phyloP scores from a whole-genome alignment of 176 grass and related monocot species.

The Carex littledalei region DNA sequence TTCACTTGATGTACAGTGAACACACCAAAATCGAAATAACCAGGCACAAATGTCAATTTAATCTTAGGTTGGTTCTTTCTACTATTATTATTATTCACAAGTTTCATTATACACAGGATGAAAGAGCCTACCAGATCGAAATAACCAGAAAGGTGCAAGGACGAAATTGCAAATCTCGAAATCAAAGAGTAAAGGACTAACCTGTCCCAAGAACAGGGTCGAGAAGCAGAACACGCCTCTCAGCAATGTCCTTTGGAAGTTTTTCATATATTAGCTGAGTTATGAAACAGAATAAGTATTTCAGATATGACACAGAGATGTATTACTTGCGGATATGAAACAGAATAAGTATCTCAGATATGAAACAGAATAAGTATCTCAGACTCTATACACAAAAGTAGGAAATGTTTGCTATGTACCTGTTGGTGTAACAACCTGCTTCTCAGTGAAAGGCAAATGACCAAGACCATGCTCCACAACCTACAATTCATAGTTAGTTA shows the following conservation, averaged over 20 bases:
- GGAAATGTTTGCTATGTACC: slow-evolving; percentile 47
- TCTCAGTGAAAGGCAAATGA: slow-evolving; percentile 94
- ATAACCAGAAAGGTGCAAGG: background rate
- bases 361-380: background rate
- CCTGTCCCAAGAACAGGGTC: slow-evolving; percentile 98
- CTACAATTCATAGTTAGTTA: slow-evolving; percentile 28
- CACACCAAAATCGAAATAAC: no score
- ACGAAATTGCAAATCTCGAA: background rate
- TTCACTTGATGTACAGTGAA: no score
- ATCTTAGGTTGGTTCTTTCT: background rate
- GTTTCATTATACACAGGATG: background rate
- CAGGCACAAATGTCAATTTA: background rate
- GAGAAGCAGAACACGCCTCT: slow-evolving; percentile 93
- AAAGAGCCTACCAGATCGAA: background rate
- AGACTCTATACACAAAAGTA: background rate
- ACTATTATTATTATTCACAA: background rate
- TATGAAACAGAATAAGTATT: slow-evolving; percentile 6
- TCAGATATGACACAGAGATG: background rate
- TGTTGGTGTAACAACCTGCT: slow-evolving; percentile 97
- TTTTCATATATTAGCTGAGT: slow-evolving; percentile 88
- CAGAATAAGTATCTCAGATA: background rate
- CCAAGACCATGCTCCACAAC: slow-evolving; percentile 98
- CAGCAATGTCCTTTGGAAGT: slow-evolving; percentile 93
- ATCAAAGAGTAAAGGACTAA: slow-evolving; percentile 26
- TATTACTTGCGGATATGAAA: background rate